Percentiles rank a stretch among this genome's conserved stretches.
These are phyloP conservation scores for Podospora pseudocomata DNA, from an alignment of 495 filamentous ascomycete species.

Conservation along the genomic window DNA sequence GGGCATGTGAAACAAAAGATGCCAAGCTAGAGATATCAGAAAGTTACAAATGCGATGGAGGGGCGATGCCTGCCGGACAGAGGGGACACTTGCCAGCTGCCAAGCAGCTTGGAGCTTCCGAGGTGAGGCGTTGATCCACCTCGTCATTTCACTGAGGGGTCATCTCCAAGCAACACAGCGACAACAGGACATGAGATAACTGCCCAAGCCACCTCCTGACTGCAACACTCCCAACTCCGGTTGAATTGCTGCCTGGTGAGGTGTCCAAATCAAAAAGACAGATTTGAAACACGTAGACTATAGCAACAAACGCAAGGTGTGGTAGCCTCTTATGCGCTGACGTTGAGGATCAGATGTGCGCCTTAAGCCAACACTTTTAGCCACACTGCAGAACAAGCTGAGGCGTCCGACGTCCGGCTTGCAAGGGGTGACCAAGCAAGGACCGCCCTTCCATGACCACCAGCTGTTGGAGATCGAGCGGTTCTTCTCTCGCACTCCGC, in stretches of 20 bases:
- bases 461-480: constrained; percentile 25
- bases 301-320: neutral
- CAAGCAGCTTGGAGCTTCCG: neutral
- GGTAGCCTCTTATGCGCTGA: constrained; percentile 39
- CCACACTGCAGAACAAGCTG: constrained; percentile 7
- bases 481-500: constrained; percentile 2
- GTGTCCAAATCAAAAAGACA: neutral
- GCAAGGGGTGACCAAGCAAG: constrained; percentile 1
- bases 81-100: neutral
- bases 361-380: constrained; percentile 15
- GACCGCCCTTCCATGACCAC: constrained; percentile 17
- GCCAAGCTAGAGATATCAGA: neutral
- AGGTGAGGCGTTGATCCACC: neutral
- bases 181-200: neutral
- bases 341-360: constrained; percentile 37
- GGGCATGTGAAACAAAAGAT: neutral
- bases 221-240: constrained; percentile 12
- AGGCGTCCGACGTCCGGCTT: constrained; percentile 2
- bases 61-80: neutral
- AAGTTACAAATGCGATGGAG: neutral
- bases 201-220: constrained; percentile 26
- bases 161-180: constrained; percentile 2
- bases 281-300: constrained; percentile 12
- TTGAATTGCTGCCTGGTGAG: constrained; percentile 20
- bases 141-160: neutral